Percentiles rank a stretch among this genome's conserved stretches.
phyloP scores from a whole-genome alignment of 768 basidiomycete species.

The Tricholoma sp. region DNA sequence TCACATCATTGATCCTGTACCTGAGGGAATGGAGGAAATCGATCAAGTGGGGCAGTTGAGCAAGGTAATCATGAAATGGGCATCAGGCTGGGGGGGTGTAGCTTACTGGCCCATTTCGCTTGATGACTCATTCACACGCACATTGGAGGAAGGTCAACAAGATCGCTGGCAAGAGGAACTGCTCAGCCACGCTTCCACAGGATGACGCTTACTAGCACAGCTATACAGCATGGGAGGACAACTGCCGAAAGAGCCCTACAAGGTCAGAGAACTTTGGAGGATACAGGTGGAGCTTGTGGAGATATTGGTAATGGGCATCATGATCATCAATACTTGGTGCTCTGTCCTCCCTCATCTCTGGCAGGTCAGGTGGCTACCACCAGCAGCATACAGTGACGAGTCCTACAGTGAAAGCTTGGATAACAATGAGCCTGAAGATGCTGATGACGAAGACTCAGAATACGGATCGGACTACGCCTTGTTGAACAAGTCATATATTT shows the following conservation, averaged over 20 bases:
- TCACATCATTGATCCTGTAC: background rate
- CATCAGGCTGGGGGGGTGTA: background rate
- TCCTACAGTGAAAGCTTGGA: background rate
- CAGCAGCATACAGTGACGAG: background rate
- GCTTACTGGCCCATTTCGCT: background rate
- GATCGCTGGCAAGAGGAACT: background rate
- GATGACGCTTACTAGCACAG: background rate
- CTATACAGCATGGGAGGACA: background rate
- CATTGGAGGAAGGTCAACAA: background rate
- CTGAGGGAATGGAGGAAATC: background rate
- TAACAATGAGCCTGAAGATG: background rate
- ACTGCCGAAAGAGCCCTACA: background rate
- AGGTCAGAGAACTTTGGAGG: conserved; percentile 1
- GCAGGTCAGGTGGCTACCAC: background rate
- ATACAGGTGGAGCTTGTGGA: background rate
- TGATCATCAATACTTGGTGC: background rate
- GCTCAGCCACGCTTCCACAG: background rate
- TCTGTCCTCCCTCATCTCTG: background rate
- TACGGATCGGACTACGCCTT: background rate
- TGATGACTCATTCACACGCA: background rate
- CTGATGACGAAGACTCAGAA: background rate
- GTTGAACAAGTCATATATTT: background rate
- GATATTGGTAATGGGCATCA: background rate
- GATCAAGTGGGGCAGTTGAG: background rate
- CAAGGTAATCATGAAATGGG: background rate